Evolutionary conservation across 73 alveolate species (phyloP).

Genomic region (Paramecium sonneborni): DNA sequence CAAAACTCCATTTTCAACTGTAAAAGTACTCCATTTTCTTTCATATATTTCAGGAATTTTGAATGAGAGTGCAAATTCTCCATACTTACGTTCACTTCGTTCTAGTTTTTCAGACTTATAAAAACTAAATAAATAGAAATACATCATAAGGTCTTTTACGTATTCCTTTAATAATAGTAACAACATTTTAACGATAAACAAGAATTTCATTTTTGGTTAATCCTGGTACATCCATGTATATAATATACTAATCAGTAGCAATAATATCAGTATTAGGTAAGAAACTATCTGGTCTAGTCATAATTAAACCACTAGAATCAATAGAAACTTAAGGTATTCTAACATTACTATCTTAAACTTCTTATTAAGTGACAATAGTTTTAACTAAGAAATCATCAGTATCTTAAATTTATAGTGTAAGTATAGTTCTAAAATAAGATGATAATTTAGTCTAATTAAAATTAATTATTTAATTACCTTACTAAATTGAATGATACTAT

Average conservation of each 20-base stretch:
- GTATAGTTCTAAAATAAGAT: conserved; percentile 54
- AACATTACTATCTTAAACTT: conserved; percentile 2
- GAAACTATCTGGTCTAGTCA: conserved; percentile 67
- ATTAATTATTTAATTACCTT: background rate
- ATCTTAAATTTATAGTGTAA: background rate
- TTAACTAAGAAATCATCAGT: conserved; percentile 28
- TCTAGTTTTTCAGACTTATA: conserved; percentile 55
- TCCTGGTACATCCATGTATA: conserved; percentile 71
- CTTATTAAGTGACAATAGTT: conserved; percentile 49
- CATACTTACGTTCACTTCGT: conserved; percentile 67
- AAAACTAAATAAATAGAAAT: background rate
- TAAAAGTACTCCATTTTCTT: conserved; percentile 60
- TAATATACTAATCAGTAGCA: conserved; percentile 63
- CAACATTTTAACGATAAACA: conserved; percentile 60
- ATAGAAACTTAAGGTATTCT: conserved; percentile 62
- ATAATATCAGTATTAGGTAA: conserved; percentile 68
- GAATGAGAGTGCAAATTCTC: conserved; percentile 62
- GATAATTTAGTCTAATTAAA: conserved; percentile 39
- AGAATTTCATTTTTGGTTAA: conserved; percentile 58
- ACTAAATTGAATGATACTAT: conserved; percentile 24
- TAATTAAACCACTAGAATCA: conserved; percentile 61
- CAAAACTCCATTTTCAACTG: conserved; percentile 64
- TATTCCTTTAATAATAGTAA: conserved; percentile 55
- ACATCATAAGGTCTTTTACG: conserved; percentile 58
- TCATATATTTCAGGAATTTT: conserved; percentile 69